A percentile compares a stretch with the other conserved stretches of the same genome.
These are phyloP conservation scores for Malassezia japonica DNA, from an alignment of 1,284 basidiomycete genomes.

Conservation along the genomic window DNA sequence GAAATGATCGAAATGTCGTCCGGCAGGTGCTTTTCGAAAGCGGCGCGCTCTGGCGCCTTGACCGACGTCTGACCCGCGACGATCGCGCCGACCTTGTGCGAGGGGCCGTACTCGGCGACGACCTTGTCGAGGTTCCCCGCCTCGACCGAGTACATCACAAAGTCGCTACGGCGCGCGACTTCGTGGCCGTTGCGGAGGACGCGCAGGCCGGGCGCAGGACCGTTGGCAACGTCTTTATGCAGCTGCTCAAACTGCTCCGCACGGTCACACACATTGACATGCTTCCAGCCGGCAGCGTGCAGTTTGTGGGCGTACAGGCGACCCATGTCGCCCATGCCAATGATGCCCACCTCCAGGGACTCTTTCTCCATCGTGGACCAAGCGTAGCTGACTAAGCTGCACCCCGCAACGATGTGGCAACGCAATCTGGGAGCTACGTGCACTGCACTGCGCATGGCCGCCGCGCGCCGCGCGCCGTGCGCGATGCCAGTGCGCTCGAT, in stretches of 20 bases:
- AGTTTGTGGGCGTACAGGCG: conserved; percentile 76
- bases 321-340: conserved; percentile 66
- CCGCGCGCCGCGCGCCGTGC: too few relatives aligned
- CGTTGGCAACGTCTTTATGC: conserved; percentile 42
- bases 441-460: too few relatives aligned
- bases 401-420: neutral
- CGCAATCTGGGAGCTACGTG: too few relatives aligned
- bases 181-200: conserved; percentile 69
- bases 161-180: conserved; percentile 73
- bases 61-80: conserved; percentile 94
- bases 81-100: conserved; percentile 82
- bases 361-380: conserved; percentile 21
- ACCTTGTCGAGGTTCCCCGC: conserved; percentile 77
- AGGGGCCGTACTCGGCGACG: conserved; percentile 80
- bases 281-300: conserved; percentile 65
- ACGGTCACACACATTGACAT: conserved; percentile 80
- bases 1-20: conserved; percentile 79
- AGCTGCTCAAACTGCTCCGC: conserved; percentile 67
- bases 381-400: neutral
- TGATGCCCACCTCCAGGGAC: conserved; percentile 47
- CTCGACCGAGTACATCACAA: conserved; percentile 87
- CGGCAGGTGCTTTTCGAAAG: conserved; percentile 83
- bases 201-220: conserved; percentile 52
- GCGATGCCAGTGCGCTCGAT: neutral
- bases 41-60: conserved; percentile 81